Conservation (phyloP, 768 basidiomycete genomes). For the Phanerochaete sordida region DNA sequence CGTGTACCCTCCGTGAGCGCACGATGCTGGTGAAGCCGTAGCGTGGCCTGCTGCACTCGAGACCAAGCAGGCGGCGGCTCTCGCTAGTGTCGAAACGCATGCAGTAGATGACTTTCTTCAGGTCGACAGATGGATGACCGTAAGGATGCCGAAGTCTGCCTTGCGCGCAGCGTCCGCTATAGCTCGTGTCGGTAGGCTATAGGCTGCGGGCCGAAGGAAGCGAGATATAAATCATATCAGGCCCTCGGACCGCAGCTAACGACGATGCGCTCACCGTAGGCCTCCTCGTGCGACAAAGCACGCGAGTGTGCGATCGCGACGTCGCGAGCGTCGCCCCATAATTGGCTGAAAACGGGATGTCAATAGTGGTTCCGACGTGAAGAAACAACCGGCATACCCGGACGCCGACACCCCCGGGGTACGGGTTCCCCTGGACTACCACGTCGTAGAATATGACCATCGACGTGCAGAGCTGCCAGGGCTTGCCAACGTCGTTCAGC, state of each 20-base stretch:
- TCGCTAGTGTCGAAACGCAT: constrained; percentile 6
- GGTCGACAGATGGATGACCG: constrained; percentile 13
- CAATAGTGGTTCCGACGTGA: too few species aligned
- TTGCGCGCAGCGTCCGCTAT: constrained; percentile 10
- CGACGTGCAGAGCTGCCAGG: constrained; percentile 38
- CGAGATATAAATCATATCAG: constrained; percentile 12
- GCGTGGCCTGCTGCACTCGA: constrained; percentile 18
- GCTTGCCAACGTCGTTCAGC: constrained; percentile 15
- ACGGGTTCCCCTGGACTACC: constrained; percentile 18
- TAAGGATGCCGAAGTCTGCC: not conserved
- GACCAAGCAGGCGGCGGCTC: constrained; percentile 14
- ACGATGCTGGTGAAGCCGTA: too few species aligned
- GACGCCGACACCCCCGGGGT: not conserved
- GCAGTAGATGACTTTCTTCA: constrained; percentile 18
- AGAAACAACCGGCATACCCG: not conserved
- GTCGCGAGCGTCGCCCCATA: constrained; percentile 20
- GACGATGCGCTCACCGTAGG: constrained; percentile 36
- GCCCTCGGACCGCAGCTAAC: constrained; percentile 15
- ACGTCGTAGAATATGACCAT: constrained; percentile 30
- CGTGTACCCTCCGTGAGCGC: too few species aligned
- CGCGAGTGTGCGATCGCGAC: constrained; percentile 10
- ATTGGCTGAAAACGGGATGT: not conserved
- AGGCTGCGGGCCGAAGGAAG: too few species aligned
- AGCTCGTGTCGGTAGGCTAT: not conserved
- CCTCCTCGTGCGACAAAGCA: constrained; percentile 20